phyloP scores from a whole-genome alignment of 305 asterid species.

The Fraxinus xanthoxyloides region DNA sequence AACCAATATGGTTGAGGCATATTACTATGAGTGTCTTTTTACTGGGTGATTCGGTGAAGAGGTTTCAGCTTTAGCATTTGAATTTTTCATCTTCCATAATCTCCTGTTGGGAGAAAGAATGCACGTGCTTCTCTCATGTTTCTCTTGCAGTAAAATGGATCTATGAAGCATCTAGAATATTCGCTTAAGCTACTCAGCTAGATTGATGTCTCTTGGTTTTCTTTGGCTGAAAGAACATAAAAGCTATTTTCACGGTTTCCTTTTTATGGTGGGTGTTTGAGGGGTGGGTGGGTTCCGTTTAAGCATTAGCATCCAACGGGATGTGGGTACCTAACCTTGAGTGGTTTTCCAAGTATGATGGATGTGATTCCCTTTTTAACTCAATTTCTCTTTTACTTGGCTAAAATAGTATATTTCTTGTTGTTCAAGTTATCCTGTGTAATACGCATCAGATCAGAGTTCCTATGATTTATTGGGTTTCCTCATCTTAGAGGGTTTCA shows the following conservation, averaged over 20 bases:
- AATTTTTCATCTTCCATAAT: background rate
- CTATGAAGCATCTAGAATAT: background rate
- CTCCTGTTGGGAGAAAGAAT: background rate
- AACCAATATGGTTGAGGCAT: background rate
- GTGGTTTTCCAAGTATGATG: background rate
- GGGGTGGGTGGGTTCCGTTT: background rate
- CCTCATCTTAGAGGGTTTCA: background rate
- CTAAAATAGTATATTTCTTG: background rate
- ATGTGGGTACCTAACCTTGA: background rate
- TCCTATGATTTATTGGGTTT: background rate
- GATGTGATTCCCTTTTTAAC: background rate
- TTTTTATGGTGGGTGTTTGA: background rate
- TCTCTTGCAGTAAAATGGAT: background rate
- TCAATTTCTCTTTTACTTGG: background rate
- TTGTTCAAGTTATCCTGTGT: background rate
- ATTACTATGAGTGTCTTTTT: background rate
- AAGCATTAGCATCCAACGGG: background rate
- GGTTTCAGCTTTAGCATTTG: background rate
- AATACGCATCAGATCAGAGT: background rate
- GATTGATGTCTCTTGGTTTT: background rate
- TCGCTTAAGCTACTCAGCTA: background rate
- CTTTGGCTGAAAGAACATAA: background rate
- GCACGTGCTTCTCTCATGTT: background rate
- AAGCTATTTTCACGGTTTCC: background rate
- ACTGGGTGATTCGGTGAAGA: background rate